Conservation (phyloP, 768 basidiomycete genomes). For the Leccinum longicurvipes region DNA sequence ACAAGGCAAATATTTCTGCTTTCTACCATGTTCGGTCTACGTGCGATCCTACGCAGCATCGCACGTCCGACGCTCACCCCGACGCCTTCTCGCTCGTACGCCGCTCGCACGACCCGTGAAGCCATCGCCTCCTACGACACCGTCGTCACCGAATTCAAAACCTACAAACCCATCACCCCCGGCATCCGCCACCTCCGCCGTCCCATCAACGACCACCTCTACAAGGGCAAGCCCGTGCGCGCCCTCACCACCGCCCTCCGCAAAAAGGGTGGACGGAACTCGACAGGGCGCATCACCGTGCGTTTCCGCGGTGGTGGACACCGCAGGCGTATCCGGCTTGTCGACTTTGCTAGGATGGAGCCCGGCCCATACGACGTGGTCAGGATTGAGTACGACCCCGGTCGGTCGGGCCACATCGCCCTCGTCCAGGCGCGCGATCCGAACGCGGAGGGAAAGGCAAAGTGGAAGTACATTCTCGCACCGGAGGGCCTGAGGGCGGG, state of each 20-base stretch:
- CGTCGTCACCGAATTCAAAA: constrained; percentile 70
- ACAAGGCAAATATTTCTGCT: constrained; percentile 14
- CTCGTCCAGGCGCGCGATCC: constrained; percentile 66
- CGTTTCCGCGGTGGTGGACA: constrained; percentile 92
- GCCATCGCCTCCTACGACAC: constrained; percentile 31
- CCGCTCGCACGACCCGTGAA: constrained; percentile 32
- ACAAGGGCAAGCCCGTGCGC: constrained; percentile 80
- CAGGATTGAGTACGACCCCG: constrained; percentile 96
- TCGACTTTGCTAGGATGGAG: constrained; percentile 83
- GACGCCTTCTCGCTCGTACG: constrained; percentile 30
- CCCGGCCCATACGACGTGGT: constrained; percentile 85
- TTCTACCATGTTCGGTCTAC: constrained; percentile 19
- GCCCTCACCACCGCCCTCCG: constrained; percentile 78
- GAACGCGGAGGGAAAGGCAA: constrained; percentile 47
- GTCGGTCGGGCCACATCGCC: constrained; percentile 91
- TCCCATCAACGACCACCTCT: constrained; percentile 81
- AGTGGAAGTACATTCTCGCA: constrained; percentile 91
- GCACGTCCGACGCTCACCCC: constrained; percentile 3
- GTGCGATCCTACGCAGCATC: constrained; percentile 17
- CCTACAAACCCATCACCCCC: constrained; percentile 85
- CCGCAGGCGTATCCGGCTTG: constrained; percentile 73
- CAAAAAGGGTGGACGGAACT: constrained; percentile 83
- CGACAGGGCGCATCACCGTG: constrained; percentile 80
- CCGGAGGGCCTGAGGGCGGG: constrained; percentile 88
- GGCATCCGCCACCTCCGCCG: constrained; percentile 82